phyloP scores from a whole-genome alignment of 345 rosid species.

The Aegle marmelos region DNA sequence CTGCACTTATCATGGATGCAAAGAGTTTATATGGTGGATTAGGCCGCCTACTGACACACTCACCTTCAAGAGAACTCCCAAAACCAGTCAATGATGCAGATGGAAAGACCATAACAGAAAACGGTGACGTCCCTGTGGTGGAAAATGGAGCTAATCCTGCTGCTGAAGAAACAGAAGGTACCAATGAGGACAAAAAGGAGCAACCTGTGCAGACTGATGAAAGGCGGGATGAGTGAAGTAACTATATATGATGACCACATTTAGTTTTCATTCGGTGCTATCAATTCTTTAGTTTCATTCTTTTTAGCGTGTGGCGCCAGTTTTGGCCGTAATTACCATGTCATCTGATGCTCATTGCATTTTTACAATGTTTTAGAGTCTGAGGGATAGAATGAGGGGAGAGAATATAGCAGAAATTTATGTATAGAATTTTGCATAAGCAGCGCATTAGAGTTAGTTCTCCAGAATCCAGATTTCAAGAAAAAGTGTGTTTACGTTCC shows the following conservation, averaged over 20 bases:
- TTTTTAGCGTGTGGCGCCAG: neutral
- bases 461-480: too few relatives aligned
- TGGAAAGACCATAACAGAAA: constrained; percentile 38
- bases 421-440: too few relatives aligned
- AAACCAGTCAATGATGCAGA: constrained; percentile 37
- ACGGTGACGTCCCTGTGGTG: constrained; percentile 28
- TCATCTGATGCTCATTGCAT: neutral
- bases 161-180: constrained; percentile 28
- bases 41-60: constrained; percentile 46
- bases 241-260: neutral
- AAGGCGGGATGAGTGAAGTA: constrained; percentile 17
- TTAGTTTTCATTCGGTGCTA: constrained; percentile 7
- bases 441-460: too few relatives aligned
- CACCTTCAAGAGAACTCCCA: constrained; percentile 51
- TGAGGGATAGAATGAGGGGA: neutral
- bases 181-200: constrained; percentile 25
- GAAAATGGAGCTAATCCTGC: constrained; percentile 53
- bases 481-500: too few relatives aligned
- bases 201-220: constrained; percentile 26
- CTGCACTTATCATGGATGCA: constrained; percentile 66
- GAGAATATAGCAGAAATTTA: neutral
- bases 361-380: neutral
- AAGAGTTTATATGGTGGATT: constrained; percentile 66
- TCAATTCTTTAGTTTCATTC: constrained; percentile 14
- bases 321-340: neutral